phyloP scores from a whole-genome alignment of 2,329 filamentous ascomycete genomes.

The Penicillium sp. region DNA sequence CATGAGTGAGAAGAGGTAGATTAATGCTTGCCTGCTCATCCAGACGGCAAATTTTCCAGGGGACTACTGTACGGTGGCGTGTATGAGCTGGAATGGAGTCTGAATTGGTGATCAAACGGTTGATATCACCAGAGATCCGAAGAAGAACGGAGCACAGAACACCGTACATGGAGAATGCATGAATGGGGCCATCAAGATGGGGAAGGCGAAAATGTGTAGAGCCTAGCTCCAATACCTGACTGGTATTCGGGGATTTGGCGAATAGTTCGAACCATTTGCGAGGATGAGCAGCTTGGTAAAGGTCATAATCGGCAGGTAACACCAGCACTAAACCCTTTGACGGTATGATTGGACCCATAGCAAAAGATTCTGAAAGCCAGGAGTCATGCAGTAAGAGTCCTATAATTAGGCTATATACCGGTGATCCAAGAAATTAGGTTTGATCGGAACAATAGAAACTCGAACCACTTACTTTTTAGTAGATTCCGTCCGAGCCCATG shows the following conservation, averaged over 20 bases:
- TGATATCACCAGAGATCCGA: slow-evolving; percentile 8
- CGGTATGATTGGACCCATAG: slow-evolving; percentile 6
- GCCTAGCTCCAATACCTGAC: slow-evolving; percentile 1
- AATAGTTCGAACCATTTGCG: neutral
- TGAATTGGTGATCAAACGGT: slow-evolving; percentile 7
- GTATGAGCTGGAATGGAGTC: slow-evolving; percentile 1
- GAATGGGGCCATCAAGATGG: neutral
- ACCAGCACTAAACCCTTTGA: neutral
- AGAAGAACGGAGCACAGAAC: slow-evolving; percentile 12
- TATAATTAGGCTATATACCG: slow-evolving; percentile 7
- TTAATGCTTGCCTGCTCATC: slow-evolving; percentile 10
- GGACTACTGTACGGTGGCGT: slow-evolving; percentile 7
- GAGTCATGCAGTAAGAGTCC: slow-evolving; percentile 14
- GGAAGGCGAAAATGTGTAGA: slow-evolving; percentile 7
- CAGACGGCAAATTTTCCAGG: slow-evolving; percentile 8
- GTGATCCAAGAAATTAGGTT: neutral
- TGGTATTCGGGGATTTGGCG: neutral
- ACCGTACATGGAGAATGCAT: slow-evolving; percentile 13
- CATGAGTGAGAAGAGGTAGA: neutral
- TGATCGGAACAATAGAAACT: neutral
- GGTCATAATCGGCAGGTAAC: neutral
- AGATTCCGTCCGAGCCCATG: slow-evolving; percentile 11
- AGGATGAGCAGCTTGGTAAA: neutral
- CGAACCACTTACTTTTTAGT: slow-evolving; percentile 5
- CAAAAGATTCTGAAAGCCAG: slow-evolving; percentile 14